Conservation (phyloP, 352 stramenopile species). For the Blastocystis hominis region DNA sequence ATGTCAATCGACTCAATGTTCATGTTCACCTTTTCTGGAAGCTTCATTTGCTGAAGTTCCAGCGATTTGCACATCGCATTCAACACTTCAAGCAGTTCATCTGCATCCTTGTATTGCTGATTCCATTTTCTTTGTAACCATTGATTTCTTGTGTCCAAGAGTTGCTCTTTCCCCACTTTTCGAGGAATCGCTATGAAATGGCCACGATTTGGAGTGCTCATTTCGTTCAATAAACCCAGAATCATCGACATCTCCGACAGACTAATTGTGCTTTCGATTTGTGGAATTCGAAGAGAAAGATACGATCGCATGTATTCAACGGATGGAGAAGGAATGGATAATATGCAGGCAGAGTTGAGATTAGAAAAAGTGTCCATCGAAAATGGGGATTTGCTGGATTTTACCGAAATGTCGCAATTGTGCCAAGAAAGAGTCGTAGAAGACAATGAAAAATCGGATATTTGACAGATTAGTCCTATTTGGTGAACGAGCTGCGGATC, state of each 20-base stretch:
- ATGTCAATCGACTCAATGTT: not conserved
- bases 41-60: not conserved
- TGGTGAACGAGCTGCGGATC: not conserved
- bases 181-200: not conserved
- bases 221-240: not conserved
- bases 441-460: not conserved
- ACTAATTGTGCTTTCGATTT: not conserved
- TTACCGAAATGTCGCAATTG: not conserved
- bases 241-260: not conserved
- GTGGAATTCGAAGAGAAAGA: not conserved
- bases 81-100: not conserved
- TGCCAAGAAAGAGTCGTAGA: not conserved
- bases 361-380: not conserved
- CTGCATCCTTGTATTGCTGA: not conserved
- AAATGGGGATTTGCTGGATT: not conserved
- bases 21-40: not conserved
- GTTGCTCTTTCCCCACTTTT: not conserved
- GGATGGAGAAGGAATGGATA: not conserved
- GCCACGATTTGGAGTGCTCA: not conserved
- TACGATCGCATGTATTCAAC: not conserved
- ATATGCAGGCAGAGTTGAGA: not conserved
- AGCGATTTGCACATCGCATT: not conserved
- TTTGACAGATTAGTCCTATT: not conserved
- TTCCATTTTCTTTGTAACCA: not conserved
- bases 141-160: not conserved